phyloP scores from a whole-genome alignment of 768 basidiomycete genomes.

The Amanita jacksonii region DNA sequence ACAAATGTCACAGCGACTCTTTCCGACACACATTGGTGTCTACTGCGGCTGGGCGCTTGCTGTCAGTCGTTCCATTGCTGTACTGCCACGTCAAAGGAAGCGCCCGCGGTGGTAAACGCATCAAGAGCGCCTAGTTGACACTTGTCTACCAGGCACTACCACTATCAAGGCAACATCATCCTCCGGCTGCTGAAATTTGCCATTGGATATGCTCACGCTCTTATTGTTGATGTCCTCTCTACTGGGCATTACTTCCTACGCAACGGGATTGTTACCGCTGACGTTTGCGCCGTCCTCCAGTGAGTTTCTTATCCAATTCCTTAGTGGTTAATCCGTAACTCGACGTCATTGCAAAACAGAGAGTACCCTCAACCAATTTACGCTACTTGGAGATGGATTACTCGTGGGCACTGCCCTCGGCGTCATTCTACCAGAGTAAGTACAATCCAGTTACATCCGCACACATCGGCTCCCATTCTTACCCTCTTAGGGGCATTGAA shows the following conservation, averaged over 20 bases:
- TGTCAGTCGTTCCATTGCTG: too few relatives aligned
- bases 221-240: slow-evolving; percentile 50
- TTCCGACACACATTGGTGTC: too few relatives aligned
- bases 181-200: too few relatives aligned
- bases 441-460: slow-evolving; percentile 12
- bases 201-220: slow-evolving; percentile 31
- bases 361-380: slow-evolving; percentile 32
- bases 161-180: too few relatives aligned
- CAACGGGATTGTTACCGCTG: slow-evolving; percentile 66
- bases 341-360: slow-evolving; percentile 15
- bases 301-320: slow-evolving; percentile 23
- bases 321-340: neutral
- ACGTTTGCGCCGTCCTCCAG: slow-evolving; percentile 65
- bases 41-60: too few relatives aligned
- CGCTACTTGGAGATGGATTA: slow-evolving; percentile 67
- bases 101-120: too few relatives aligned
- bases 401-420: slow-evolving; percentile 85
- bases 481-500: slow-evolving; percentile 59
- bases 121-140: too few relatives aligned
- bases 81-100: too few relatives aligned
- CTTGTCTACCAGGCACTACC: too few relatives aligned
- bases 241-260: slow-evolving; percentile 56
- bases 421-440: slow-evolving; percentile 90
- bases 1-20: neutral
- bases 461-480: neutral